Conservation (phyloP, 768 basidiomycete species). For the Tephrocybe sp. region DNA sequence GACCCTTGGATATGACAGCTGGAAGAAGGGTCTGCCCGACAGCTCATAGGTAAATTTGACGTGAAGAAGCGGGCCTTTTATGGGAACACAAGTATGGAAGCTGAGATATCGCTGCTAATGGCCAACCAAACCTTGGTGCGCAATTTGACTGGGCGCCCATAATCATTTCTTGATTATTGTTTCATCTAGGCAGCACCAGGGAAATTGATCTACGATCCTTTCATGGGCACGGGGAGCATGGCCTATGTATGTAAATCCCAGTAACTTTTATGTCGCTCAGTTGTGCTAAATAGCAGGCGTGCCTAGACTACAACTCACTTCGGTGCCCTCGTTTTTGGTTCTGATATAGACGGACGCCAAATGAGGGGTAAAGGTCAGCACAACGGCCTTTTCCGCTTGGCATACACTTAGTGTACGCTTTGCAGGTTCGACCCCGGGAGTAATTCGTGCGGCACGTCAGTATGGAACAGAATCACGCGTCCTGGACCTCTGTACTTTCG, state of each 20-base stretch:
- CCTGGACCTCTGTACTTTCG: conserved; percentile 86
- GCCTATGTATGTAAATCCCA: conserved; percentile 74
- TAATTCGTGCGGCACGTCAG: conserved; percentile 77
- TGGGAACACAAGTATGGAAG: conserved; percentile 98
- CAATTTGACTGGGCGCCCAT: background rate
- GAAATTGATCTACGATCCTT: conserved; percentile 92
- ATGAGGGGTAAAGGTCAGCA: conserved; percentile 86
- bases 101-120: conserved; percentile 94
- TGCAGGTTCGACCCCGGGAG: conserved; percentile 55
- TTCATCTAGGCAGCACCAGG: conserved; percentile 72
- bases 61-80: conserved; percentile 89
- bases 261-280: too few species aligned
- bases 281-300: too few species aligned
- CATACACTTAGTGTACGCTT: background rate
- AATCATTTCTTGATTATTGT: background rate
- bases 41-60: conserved; percentile 67
- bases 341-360: conserved; percentile 96
- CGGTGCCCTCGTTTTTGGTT: conserved; percentile 84
- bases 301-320: conserved; percentile 80
- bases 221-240: conserved; percentile 91
- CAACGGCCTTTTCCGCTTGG: background rate
- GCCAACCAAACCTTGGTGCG: conserved; percentile 88
- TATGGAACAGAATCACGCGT: conserved; percentile 76
- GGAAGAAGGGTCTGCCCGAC: conserved; percentile 69
- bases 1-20: conserved; percentile 19